phyloP scores from a whole-genome alignment of 2,329 filamentous ascomycete genomes.

The Aspergillus fumigatus region DNA sequence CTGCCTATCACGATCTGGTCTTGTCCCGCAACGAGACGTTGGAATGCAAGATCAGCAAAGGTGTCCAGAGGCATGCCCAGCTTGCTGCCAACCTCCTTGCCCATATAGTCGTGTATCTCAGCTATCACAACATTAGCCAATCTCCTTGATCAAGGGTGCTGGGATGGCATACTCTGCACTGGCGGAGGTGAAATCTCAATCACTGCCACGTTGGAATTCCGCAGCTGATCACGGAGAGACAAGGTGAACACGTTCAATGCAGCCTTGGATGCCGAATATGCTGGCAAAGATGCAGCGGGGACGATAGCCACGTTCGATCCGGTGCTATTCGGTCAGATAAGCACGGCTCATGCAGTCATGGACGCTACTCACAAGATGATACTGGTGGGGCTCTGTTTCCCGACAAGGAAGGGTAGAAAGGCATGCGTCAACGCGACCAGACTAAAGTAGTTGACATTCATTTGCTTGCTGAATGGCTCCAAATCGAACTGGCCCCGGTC shows the following conservation, averaged over 20 bases:
- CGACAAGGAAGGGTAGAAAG: conserved; percentile 44
- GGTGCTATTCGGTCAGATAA: conserved; percentile 23
- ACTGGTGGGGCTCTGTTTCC: conserved; percentile 22
- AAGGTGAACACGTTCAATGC: conserved; percentile 49
- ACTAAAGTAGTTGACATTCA: conserved; percentile 48
- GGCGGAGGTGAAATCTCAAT: conserved; percentile 47
- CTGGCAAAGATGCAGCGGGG: conserved; percentile 44
- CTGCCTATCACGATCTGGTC: conserved; percentile 41
- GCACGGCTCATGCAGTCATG: background rate
- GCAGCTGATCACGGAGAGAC: conserved; percentile 43
- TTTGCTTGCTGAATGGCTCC: conserved; percentile 36
- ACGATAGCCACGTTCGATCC: conserved; percentile 45
- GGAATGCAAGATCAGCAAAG: conserved; percentile 46
- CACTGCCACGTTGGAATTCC: conserved; percentile 33
- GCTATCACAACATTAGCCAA: conserved; percentile 23
- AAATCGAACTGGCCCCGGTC: conserved; percentile 44
- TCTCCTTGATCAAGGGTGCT: background rate
- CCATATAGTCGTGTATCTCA: conserved; percentile 48
- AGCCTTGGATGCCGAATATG: conserved; percentile 53
- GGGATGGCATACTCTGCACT: conserved; percentile 31
- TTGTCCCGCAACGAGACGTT: conserved; percentile 38
- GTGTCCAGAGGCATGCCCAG: conserved; percentile 48
- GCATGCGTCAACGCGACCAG: conserved; percentile 43
- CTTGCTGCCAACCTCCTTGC: conserved; percentile 37
- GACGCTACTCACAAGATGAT: conserved; percentile 27